Percentiles rank a stretch among this genome's conserved stretches.
Conservation (phyloP, 2,329 filamentous ascomycete genomes). For the Botrytis sinoallii region DNA sequence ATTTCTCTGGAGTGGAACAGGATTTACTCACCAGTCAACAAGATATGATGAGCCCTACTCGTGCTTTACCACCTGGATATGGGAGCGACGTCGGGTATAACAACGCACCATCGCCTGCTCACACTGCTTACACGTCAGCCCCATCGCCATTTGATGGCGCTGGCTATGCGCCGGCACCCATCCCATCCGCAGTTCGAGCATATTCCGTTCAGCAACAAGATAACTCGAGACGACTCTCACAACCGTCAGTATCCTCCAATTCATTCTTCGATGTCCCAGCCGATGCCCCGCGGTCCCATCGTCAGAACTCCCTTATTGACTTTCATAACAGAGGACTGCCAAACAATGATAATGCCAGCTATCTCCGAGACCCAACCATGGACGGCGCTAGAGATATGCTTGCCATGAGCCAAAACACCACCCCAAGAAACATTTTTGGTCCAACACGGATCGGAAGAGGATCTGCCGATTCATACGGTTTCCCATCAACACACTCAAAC, state of each 20-base stretch:
- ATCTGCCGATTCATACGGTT: constrained; percentile 85
- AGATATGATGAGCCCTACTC: constrained; percentile 69
- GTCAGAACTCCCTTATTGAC: constrained; percentile 64
- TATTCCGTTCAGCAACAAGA: constrained; percentile 56
- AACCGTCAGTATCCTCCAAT: constrained; percentile 70
- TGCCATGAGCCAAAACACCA: constrained; percentile 93
- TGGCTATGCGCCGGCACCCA: constrained; percentile 67
- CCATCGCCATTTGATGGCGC: constrained; percentile 72
- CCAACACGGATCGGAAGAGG: constrained; percentile 59
- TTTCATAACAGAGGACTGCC: constrained; percentile 55
- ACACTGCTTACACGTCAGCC: constrained; percentile 33
- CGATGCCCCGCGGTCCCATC: constrained; percentile 41
- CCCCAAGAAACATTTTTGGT: constrained; percentile 84
- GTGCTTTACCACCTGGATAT: constrained; percentile 61
- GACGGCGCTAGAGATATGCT: constrained; percentile 94
- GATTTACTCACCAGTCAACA: constrained; percentile 68
- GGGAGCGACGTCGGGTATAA: constrained; percentile 64
- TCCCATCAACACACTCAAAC: constrained; percentile 78
- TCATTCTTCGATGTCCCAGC: constrained; percentile 42
- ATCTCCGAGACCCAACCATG: constrained; percentile 70
- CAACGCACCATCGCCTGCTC: constrained; percentile 54
- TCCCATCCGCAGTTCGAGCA: constrained; percentile 44
- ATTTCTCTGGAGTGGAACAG: constrained; percentile 55
- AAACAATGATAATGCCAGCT: constrained; percentile 58
- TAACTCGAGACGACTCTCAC: constrained; percentile 67